Percentiles rank a stretch among this genome's conserved stretches.
Evolutionary conservation across 2,329 filamentous ascomycete species (phyloP).

Genomic region (Rasamsonia emersonii): DNA sequence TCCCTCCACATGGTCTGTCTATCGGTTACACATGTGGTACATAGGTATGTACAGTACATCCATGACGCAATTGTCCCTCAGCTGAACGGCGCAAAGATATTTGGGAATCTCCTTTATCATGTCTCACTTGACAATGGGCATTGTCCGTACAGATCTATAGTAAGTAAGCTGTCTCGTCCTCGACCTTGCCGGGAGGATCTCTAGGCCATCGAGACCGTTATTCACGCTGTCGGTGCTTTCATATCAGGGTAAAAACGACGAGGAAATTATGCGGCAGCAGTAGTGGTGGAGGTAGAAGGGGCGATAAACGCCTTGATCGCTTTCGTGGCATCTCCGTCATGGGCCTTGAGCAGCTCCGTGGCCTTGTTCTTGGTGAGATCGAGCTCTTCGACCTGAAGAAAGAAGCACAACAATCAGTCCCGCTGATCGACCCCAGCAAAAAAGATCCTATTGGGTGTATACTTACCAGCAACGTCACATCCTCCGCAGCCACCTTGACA

Average conservation of each 20-base stretch:
- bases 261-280: conserved; percentile 5
- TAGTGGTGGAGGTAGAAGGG: conserved; percentile 10
- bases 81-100: too few relatives aligned
- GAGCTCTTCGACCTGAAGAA: conserved; percentile 33
- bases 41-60: too few relatives aligned
- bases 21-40: too few relatives aligned
- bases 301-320: conserved; percentile 36
- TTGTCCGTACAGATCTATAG: too few relatives aligned
- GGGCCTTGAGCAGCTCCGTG: conserved; percentile 37
- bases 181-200: too few relatives aligned
- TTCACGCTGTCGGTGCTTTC: neutral
- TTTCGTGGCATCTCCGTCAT: conserved; percentile 36
- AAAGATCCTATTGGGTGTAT: neutral
- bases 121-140: too few relatives aligned
- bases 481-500: conserved; percentile 37
- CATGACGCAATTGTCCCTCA: too few relatives aligned
- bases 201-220: too few relatives aligned
- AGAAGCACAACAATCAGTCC: conserved; percentile 2
- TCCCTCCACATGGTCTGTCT: too few relatives aligned
- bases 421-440: neutral
- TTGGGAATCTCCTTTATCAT: too few relatives aligned
- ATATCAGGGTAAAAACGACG: neutral
- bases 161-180: too few relatives aligned
- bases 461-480: conserved; percentile 40
- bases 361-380: conserved; percentile 40